Base-by-base conservation (phyloP, 164 flowering plant genomes). In the Nymphaea thermarum region DNA sequence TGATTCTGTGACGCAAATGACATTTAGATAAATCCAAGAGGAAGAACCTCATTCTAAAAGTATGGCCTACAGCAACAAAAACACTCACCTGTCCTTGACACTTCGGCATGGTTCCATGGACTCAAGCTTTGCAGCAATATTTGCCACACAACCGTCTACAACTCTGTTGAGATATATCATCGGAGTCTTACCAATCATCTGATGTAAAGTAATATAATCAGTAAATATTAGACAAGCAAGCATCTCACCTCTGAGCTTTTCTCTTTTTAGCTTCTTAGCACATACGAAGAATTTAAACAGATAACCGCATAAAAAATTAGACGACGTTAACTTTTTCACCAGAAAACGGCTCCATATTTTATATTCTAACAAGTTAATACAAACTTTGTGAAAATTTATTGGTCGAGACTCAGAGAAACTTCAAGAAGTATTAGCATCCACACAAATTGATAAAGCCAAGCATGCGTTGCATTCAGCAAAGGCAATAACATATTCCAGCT, bases 71-170 rank as follows among this genome's bases (percentile, higher is more conserved):
- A 51, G 12, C 14, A 51, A 7, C 57, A 51, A 47, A 64, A 63
- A 67, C 51, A 47, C 12, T 64, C 80, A 88, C 96, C 97, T 87
- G 69, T 91, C 97, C 78, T 91, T 91, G 55, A 91, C 90, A 74
- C 87, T 91, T 68, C 91, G 78, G 76, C 94, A 84, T 71, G 95
- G 95, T 73, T 91, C 85, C 94, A 91, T 87, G 18, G 89, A 87
- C 75, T 88, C 97, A 41, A 88, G 91, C 74, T 91, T 91, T 16
- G 91, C 95, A 71, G 93, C 91, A 75, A 91, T 71, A 66, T 83
- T 80, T 55, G 90, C 97, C 3, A 81, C 82, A 74, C 93, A 87
- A 68, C 95, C 95, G 59, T 80, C 82, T 14, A 86, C 85, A 53
- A 88, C 87, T 73, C 80, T 86, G 84, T 88, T 88, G 69, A 88